These are phyloP conservation scores for Salvia hispanica DNA, from an alignment of 257 asterid genomes.

Conservation along the genomic window DNA sequence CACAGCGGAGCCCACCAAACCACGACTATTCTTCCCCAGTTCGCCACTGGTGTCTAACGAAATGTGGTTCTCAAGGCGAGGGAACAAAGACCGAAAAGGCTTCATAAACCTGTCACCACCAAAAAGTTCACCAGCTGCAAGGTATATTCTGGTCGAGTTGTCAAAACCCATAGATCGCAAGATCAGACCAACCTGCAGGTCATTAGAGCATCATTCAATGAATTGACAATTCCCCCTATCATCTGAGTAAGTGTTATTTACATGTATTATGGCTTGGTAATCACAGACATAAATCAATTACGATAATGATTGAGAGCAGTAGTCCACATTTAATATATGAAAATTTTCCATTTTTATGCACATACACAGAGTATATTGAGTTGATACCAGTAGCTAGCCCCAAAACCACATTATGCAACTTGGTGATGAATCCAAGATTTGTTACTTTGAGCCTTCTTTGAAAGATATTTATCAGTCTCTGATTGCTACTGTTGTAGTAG, in stretches of 20 bases:
- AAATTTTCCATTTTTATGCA: neutral
- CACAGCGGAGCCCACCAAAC: constrained; percentile 90
- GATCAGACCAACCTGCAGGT: constrained; percentile 86
- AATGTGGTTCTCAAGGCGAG: constrained; percentile 83
- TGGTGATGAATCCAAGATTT: neutral
- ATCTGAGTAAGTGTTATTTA: neutral
- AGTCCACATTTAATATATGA: neutral
- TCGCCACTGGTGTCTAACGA: constrained; percentile 62
- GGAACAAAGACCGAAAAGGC: constrained; percentile 79
- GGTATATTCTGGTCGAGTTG: constrained; percentile 85
- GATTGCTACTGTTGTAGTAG: constrained; percentile 1
- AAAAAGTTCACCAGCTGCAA: constrained; percentile 94
- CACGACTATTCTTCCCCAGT: constrained; percentile 53
- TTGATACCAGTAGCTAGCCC: neutral
- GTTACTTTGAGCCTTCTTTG: neutral
- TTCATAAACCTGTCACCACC: constrained; percentile 93
- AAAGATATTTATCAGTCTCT: neutral
- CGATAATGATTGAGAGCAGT: constrained; percentile 1
- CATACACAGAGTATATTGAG: constrained; percentile 10
- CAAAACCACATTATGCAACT: constrained; percentile 22
- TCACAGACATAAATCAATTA: neutral
- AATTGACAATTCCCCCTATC: constrained; percentile 22
- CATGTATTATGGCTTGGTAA: neutral
- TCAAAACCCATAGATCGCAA: constrained; percentile 80
- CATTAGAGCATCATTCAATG: constrained; percentile 21